phyloP scores from a whole-genome alignment of 768 basidiomycete species.

The Coprinopsis marcescibilis region DNA sequence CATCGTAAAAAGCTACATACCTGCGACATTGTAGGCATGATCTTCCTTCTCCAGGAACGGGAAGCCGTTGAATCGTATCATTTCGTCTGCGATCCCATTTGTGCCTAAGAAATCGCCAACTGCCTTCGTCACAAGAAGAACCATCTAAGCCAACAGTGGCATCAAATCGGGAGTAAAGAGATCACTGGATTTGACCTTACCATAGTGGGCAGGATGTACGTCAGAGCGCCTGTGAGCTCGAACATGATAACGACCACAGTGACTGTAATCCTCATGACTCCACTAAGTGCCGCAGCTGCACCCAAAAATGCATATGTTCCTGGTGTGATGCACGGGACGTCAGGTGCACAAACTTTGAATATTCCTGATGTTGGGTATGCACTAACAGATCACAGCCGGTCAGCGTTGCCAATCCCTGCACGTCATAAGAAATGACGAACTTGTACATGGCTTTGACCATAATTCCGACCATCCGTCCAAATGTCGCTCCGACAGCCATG shows the following conservation, averaged over 20 bases:
- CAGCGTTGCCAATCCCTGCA: constrained; percentile 3
- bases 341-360: constrained; percentile 86
- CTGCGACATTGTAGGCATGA: constrained; percentile 84
- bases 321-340: constrained; percentile 95
- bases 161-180: neutral
- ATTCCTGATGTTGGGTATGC: constrained; percentile 80
- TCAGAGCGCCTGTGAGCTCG: constrained; percentile 93
- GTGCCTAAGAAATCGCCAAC: constrained; percentile 93
- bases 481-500: constrained; percentile 97
- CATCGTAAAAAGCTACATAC: constrained; percentile 37
- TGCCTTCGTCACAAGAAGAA: constrained; percentile 92
- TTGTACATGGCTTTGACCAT: constrained; percentile 89
- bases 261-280: constrained; percentile 95
- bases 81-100: constrained; percentile 93
- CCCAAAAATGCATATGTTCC: constrained; percentile 98
- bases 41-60: constrained; percentile 97
- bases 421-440: constrained; percentile 32
- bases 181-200: constrained; percentile 35
- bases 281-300: constrained; percentile 93
- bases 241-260: constrained; percentile 99
- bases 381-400: constrained; percentile 39
- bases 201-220: constrained; percentile 97
- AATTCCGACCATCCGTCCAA: constrained; percentile 96
- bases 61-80: constrained; percentile 95
- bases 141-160: constrained; percentile 57